Conservation (phyloP, 1,284 basidiomycete genomes). For the Xerocomus minutiporus region DNA sequence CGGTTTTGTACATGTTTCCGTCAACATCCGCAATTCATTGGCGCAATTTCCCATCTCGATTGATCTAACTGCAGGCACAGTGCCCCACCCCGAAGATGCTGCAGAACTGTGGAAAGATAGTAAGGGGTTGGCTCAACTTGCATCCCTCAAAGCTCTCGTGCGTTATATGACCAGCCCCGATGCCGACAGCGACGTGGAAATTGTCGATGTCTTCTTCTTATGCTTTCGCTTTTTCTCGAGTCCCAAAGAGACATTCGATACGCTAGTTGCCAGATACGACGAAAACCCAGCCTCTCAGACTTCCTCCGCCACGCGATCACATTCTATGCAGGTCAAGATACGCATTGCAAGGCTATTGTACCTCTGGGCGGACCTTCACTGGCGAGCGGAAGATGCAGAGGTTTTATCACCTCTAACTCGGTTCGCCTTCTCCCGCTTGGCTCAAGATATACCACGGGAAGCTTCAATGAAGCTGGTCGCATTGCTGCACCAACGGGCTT, state of each 20-base stretch:
- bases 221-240: constrained; percentile 73
- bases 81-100: constrained; percentile 29
- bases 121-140: constrained; percentile 27
- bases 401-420: constrained; percentile 37
- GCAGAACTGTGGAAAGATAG: constrained; percentile 28
- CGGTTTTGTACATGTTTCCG: constrained; percentile 24
- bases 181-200: constrained; percentile 34
- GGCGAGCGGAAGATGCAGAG: constrained; percentile 51
- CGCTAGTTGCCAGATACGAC: constrained; percentile 58
- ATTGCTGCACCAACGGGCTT: constrained; percentile 25
- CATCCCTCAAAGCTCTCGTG: constrained; percentile 44
- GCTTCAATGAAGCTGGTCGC: constrained; percentile 23
- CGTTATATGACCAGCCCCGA: constrained; percentile 45
- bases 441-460: constrained; percentile 29
- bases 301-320: constrained; percentile 38
- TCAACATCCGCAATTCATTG: constrained; percentile 28
- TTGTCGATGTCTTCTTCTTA: constrained; percentile 61
- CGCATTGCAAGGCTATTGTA: constrained; percentile 65
- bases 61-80: constrained; percentile 8
- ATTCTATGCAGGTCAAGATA: constrained; percentile 54
- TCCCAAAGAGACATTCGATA: constrained; percentile 50
- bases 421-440: constrained; percentile 33
- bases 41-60: constrained; percentile 29
- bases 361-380: constrained; percentile 74
- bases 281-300: constrained; percentile 33